phyloP scores from a whole-genome alignment of 169 alveolate genomes.

The Cystoisospora suis region DNA sequence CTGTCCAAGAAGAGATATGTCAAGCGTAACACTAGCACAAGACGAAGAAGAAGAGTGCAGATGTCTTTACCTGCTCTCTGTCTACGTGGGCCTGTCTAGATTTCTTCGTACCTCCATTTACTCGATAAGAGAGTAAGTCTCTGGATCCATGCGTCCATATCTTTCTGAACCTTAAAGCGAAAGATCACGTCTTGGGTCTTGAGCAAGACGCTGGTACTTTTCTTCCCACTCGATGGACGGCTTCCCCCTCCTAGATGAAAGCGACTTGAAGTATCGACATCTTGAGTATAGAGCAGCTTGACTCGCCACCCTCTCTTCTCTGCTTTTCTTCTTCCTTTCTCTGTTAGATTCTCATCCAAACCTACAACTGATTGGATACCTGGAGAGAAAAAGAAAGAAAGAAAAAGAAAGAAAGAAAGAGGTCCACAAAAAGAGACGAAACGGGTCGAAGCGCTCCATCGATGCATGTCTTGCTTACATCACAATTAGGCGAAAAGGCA shows the following conservation, averaged over 20 bases:
- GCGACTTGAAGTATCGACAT: too few species aligned
- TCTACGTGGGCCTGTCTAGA: background rate
- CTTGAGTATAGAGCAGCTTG: background rate
- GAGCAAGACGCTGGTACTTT: too few species aligned
- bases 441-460: background rate
- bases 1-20: too few species aligned
- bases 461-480: too few species aligned
- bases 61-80: too few species aligned
- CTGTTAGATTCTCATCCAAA: background rate
- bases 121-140: background rate
- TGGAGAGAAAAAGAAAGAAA: background rate
- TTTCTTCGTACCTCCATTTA: background rate
- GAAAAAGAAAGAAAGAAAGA: background rate
- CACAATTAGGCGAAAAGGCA: too few species aligned
- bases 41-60: too few species aligned
- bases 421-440: background rate
- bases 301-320: constrained; percentile 21
- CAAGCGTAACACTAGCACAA: too few species aligned
- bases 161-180: background rate
- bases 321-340: background rate
- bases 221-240: too few species aligned
- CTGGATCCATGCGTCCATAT: constrained; percentile 9
- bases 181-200: background rate
- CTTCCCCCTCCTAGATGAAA: background rate
- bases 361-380: background rate